Percentiles rank a stretch among this genome's conserved stretches.
Conservation (phyloP, 305 asterid genomes). For the Fraxinus velutina region DNA sequence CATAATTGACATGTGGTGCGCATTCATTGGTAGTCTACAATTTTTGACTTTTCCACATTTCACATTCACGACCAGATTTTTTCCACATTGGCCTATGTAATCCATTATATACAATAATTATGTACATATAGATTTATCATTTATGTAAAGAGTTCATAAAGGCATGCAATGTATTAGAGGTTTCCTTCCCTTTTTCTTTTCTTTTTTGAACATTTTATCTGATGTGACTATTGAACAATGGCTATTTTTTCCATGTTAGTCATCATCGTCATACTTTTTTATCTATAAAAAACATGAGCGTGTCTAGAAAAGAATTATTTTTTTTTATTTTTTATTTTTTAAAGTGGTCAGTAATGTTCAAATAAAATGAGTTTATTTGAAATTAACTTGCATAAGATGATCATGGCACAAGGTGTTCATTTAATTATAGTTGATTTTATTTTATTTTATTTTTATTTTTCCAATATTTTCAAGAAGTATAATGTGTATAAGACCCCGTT, state of each 20-base stretch:
- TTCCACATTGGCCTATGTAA: too few species aligned
- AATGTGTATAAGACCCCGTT: too few species aligned
- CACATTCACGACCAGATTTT: too few species aligned
- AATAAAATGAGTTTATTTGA: neutral
- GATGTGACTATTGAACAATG: neutral
- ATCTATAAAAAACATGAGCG: neutral
- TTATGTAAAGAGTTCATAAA: neutral
- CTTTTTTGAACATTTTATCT: slow-evolving; percentile 23
- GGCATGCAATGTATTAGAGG: neutral
- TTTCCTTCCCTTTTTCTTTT: neutral
- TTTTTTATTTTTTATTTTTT: too few species aligned
- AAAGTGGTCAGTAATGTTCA: neutral
- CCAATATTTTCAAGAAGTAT: too few species aligned
- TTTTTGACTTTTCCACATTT: too few species aligned
- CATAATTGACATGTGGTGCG: too few species aligned
- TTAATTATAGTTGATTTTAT: too few species aligned
- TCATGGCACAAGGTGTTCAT: neutral
- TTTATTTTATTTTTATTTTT: too few species aligned
- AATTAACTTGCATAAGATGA: neutral
- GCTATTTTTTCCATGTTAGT: neutral
- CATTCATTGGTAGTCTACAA: too few species aligned
- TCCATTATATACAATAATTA: too few species aligned
- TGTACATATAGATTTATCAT: too few species aligned
- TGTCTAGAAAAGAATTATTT: neutral
- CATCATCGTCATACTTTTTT: neutral